Base-by-base conservation (phyloP, 1,139 yeast species). In the Taphrina populina region DNA sequence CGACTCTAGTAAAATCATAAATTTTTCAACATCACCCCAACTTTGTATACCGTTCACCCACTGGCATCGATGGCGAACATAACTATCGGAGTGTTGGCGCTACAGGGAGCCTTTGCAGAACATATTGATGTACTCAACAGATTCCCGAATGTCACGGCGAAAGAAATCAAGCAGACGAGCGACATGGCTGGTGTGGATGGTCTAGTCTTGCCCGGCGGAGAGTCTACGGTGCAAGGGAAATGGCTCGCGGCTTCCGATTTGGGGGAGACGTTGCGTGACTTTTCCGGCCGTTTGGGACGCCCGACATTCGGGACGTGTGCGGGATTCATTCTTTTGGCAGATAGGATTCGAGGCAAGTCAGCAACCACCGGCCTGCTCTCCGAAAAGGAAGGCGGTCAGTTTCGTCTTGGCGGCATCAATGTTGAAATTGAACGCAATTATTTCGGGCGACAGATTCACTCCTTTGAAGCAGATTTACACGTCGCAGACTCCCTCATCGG, bases 301-400 rank as follows among this genome's bases (percentile, higher is more conserved):
- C 81, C 87, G 0, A 76, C 81, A 26, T 86, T 95, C 95, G 95
- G 95, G 0, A 86, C 95, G 0, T 86, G 95, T 69, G 95, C 95
- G 3, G 95, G 95, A 1, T 72, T 86, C 62, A 85, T 86, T 58
- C 75, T 85, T 62, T 71, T 86, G 39, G 77, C 90, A 7, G 74
- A 76, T 58, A 74, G 78, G 56, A 76, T 84, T 29, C 66, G 71
- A 10, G 79, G 78, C 65, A 84, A 83, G 20, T 26, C 54, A 11
- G 37, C 40, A 23, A 29, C 19, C 4, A 29, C 34, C 13, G 54
- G 54, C 24, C 43, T 39, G 30, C 23, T 37, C 26, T 49, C 54
- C 32, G 46, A 49, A 23, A 64, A 67, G 20, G 73, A 75, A 44
- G 75, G 74, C 1, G 76, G 79, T n/a, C 88, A 84, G 62, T 71